phyloP scores from a whole-genome alignment of 345 rosid species.

The Fremontodendron californicum region DNA sequence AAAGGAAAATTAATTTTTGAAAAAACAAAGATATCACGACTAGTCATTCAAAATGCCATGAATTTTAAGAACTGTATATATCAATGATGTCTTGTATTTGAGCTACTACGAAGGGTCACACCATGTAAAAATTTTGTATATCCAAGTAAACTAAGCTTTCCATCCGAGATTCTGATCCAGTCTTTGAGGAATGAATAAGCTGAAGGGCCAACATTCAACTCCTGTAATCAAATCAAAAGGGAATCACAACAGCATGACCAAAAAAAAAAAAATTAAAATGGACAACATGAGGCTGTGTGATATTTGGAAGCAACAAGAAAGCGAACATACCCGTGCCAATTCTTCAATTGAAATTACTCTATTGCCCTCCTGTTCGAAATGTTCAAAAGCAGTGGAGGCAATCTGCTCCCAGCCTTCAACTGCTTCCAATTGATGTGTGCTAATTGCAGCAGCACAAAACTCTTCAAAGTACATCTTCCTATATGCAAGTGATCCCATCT shows the following conservation, averaged over 20 bases:
- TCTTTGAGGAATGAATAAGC: slow-evolving; percentile 68
- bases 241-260: background rate
- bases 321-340: slow-evolving; percentile 55
- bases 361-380: slow-evolving; percentile 76
- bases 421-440: slow-evolving; percentile 69
- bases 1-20: background rate
- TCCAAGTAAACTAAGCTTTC: slow-evolving; percentile 80
- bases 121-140: slow-evolving; percentile 83
- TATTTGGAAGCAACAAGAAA: background rate
- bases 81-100: slow-evolving; percentile 67
- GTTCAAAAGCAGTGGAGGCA: slow-evolving; percentile 54
- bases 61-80: slow-evolving; percentile 19
- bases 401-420: slow-evolving; percentile 74
- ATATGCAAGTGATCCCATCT: slow-evolving; percentile 73
- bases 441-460: slow-evolving; percentile 84
- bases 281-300: background rate
- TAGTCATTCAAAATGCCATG: slow-evolving; percentile 7
- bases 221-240: slow-evolving; percentile 26
- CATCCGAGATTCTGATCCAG: slow-evolving; percentile 77
- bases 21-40: background rate
- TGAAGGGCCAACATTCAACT: slow-evolving; percentile 76
- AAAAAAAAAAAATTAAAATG: background rate
- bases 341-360: slow-evolving; percentile 68
- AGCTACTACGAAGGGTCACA: slow-evolving; percentile 65
- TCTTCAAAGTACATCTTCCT: slow-evolving; percentile 79